Evolutionary conservation across 2,329 filamentous ascomycete genomes (phyloP), one percentile per base, ranked within the genome.

Genomic region (Colletotrichum horii): DNA sequence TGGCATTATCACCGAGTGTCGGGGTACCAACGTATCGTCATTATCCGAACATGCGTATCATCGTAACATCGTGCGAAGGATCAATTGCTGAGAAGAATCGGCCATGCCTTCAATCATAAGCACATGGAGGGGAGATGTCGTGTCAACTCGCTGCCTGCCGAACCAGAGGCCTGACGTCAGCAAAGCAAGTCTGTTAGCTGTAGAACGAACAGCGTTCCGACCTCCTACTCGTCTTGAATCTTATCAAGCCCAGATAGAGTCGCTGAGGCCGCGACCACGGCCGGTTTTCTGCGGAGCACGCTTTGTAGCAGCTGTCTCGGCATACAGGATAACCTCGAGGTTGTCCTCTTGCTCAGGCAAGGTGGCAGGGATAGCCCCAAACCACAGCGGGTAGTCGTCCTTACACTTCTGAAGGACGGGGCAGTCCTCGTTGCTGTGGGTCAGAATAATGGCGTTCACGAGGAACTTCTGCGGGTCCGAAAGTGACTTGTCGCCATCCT

Each of bases 311-410:
- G 30, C 24, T 12, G 14, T 22, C 26, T 48, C 32, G n/a, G 38
- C 11, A 19, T 43, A 75, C 11, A 15, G 19, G 11, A 43, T 66
- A 12, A 71, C 68, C 15, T 36, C 55, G 15, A 75, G 38, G 11
- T 61, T 22, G 30, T 68, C 60, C 14, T 73, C 43, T 19, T 38
- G 52, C 12, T 58, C 43, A 11, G 38, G 8, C 11, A 58, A 28
- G n/a, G 32, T 58, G 8, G 74, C 74, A 11, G 74, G 74, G 12
- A 22, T 74, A 3, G 74, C 74, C 9, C 74, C 70, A 12, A 76
- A 76, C 19, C 56, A 55, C 8, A 76, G 28, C 4, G 74, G 74
- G 36, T 64, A 65, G 15, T 69, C 34, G 8, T 22, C 43, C 58
- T 38, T 62, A 30, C 38, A 32, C 34, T 28, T 22, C 16, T 56